Evolutionary conservation across 2,329 filamentous ascomycete genomes (phyloP).

Genomic region (Stemphylium beticola): DNA sequence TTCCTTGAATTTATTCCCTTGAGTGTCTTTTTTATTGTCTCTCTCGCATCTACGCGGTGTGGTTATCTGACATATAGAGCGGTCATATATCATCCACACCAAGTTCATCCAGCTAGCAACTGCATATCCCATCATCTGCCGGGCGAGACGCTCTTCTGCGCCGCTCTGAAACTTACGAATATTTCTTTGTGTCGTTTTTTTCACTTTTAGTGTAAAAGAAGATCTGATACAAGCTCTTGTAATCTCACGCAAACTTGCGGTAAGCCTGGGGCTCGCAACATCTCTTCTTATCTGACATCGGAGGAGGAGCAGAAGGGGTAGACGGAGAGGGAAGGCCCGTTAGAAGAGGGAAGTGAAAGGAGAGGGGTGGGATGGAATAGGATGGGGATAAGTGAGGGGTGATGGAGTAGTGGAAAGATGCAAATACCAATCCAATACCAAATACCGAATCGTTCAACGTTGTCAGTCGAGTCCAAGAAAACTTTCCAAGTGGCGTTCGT

Average conservation of each 20-base stretch:
- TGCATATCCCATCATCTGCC: neutral
- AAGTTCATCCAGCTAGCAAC: neutral
- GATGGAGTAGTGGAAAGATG: no score
- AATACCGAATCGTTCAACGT: no score
- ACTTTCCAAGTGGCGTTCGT: no score
- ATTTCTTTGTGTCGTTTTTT: slow-evolving; percentile 2
- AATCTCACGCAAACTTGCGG: slow-evolving; percentile 11
- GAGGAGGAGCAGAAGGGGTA: neutral
- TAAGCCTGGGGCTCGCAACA: slow-evolving; percentile 14
- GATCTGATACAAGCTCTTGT: slow-evolving; percentile 18
- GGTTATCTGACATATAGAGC: slow-evolving; percentile 1
- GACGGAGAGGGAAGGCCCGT: neutral
- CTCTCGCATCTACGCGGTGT: neutral
- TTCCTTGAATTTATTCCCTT: slow-evolving; percentile 9
- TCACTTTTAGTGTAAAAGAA: neutral
- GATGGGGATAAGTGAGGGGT: no score
- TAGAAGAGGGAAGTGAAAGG: neutral
- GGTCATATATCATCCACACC: neutral
- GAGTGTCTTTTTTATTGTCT: neutral
- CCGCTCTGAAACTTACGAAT: neutral
- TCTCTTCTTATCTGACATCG: slow-evolving; percentile 9
- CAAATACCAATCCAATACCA: no score
- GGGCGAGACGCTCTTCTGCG: neutral
- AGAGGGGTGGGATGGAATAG: neutral
- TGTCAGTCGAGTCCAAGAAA: no score